Percentiles rank a stretch among this genome's conserved stretches.
Evolutionary conservation across 1,284 basidiomycete species (phyloP).

Genomic region (Takashimella tepidaria): DNA sequence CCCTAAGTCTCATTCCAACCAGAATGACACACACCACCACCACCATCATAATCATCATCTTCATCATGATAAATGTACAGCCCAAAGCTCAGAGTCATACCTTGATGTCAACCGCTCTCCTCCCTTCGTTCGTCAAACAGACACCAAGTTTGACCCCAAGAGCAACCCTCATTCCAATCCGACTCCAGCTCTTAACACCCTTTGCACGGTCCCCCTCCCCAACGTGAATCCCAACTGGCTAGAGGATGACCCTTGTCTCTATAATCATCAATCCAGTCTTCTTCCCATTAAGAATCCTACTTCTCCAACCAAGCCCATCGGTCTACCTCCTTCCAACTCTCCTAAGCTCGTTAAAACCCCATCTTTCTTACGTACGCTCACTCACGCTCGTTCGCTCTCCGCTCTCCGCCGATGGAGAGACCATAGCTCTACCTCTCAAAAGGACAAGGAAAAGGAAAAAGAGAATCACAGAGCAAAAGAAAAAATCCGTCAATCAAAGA

Average conservation of each 20-base stretch:
- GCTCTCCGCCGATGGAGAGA: neutral
- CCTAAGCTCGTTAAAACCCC: neutral
- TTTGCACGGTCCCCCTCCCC: too few relatives aligned
- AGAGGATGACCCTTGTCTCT: too few relatives aligned
- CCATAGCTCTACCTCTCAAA: neutral
- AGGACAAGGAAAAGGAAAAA: neutral
- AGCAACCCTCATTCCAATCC: neutral
- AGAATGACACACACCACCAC: too few relatives aligned
- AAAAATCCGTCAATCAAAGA: too few relatives aligned
- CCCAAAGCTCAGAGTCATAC: too few relatives aligned
- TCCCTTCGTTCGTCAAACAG: too few relatives aligned
- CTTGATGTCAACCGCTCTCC: too few relatives aligned
- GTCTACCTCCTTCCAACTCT: too few relatives aligned
- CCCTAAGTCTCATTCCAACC: neutral
- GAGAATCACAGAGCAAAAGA: neutral
- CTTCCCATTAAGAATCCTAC: neutral
- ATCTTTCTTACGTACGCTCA: neutral
- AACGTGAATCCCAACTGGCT: too few relatives aligned
- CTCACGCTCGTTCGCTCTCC: neutral
- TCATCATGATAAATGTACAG: neutral
- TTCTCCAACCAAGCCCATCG: too few relatives aligned
- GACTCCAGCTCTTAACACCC: neutral
- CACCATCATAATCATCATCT: neutral
- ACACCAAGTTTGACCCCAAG: neutral
- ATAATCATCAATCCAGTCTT: neutral